phyloP scores from a whole-genome alignment of 495 filamentous ascomycete species.

The Aspergillus kassunensis region DNA sequence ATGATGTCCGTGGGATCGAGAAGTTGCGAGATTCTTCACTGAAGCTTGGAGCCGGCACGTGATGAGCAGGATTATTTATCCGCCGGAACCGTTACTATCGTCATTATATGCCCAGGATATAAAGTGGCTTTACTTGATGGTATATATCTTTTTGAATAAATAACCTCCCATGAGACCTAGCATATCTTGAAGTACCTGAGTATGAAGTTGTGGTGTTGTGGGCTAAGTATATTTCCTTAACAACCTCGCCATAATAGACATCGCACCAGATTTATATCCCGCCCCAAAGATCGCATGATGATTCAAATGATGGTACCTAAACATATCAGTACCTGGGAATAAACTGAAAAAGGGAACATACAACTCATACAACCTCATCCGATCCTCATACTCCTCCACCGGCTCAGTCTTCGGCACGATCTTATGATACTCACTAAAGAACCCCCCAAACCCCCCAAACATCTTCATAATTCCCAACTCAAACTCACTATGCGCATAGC shows the following conservation, averaged over 20 bases:
- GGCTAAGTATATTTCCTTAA: constrained; percentile 57
- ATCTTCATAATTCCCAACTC: constrained; percentile 92
- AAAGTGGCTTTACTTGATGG: not conserved
- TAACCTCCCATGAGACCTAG: no score
- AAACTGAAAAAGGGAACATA: constrained; percentile 40
- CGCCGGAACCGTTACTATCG: not conserved
- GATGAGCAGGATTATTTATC: not conserved
- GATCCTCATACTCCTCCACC: constrained; percentile 76
- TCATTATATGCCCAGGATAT: no score
- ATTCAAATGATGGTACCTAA: constrained; percentile 85
- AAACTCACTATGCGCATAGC: constrained; percentile 85
- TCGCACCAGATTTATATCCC: constrained; percentile 66
- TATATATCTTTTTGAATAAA: no score
- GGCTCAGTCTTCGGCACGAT: constrained; percentile 77
- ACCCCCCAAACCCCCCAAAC: constrained; percentile 86
- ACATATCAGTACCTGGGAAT: constrained; percentile 5
- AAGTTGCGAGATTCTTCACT: not conserved
- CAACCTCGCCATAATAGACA: constrained; percentile 70
- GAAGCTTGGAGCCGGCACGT: constrained; percentile 7
- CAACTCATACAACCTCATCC: constrained; percentile 76
- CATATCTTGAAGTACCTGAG: no score
- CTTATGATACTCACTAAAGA: constrained; percentile 72
- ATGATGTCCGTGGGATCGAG: not conserved
- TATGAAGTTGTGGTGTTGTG: no score
- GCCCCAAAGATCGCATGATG: constrained; percentile 82